A percentile compares a stretch with the other conserved stretches of the same genome.
phyloP scores from a whole-genome alignment of 768 basidiomycete species.

The Phylloporus arenicola region DNA sequence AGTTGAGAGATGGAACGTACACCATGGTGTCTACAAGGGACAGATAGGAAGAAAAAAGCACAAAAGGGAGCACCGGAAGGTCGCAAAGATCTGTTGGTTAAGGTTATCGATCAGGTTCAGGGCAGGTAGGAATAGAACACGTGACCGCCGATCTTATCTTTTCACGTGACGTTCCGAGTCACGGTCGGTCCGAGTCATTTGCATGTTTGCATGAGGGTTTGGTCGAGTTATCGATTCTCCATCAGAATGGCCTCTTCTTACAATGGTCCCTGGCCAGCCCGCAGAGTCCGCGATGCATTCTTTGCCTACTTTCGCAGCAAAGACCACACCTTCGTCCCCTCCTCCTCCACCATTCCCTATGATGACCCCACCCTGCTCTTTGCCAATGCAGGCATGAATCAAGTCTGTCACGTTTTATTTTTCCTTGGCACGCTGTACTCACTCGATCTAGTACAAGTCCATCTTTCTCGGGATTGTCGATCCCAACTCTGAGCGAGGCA shows the following conservation, averaged over 20 bases:
- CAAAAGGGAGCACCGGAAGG: slow-evolving; percentile 1
- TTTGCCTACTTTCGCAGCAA: slow-evolving; percentile 81
- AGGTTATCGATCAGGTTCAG: slow-evolving; percentile 45
- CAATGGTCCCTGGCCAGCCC: slow-evolving; percentile 65
- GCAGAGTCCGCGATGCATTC: slow-evolving; percentile 80
- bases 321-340: slow-evolving; percentile 84
- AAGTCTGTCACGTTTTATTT: slow-evolving; percentile 41
- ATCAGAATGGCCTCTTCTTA: slow-evolving; percentile 28
- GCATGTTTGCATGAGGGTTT: slow-evolving; percentile 1
- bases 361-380: slow-evolving; percentile 98
- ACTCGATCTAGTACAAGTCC: slow-evolving; percentile 71
- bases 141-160: slow-evolving; percentile 13
- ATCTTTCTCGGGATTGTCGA: slow-evolving; percentile 98
- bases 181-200: neutral
- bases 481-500: slow-evolving; percentile 86
- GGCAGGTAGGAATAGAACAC: slow-evolving; percentile 30
- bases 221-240: slow-evolving; percentile 19
- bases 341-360: slow-evolving; percentile 90
- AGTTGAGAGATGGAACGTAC: slow-evolving; percentile 44
- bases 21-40: slow-evolving; percentile 69
- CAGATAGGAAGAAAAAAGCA: slow-evolving; percentile 21
- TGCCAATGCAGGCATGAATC: slow-evolving; percentile 98
- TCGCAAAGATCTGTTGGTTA: slow-evolving; percentile 3
- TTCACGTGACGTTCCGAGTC: slow-evolving; percentile 18
- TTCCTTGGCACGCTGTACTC: neutral